phyloP scores from a whole-genome alignment of 768 basidiomycete species.

The Mycena rosella region DNA sequence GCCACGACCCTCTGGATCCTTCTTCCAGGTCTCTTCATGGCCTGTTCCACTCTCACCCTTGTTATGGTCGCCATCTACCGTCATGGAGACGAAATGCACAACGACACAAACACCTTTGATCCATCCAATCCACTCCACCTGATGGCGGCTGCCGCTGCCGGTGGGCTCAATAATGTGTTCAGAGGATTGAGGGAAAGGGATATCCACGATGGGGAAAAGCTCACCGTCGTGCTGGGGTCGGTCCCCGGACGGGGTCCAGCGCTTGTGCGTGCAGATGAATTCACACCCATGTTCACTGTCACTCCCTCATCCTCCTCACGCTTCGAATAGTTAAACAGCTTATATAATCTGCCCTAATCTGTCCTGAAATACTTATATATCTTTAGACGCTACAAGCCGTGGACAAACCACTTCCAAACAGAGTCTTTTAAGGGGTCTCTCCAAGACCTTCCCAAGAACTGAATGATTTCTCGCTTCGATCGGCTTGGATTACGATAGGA shows the following conservation, averaged over 20 bases:
- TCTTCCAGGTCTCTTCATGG: slow-evolving; percentile 12
- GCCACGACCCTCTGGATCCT: slow-evolving; percentile 8
- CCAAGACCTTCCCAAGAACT: too few relatives aligned
- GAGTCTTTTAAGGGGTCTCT: too few relatives aligned
- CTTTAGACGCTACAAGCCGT: too few relatives aligned
- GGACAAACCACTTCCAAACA: too few relatives aligned
- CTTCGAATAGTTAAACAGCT: too few relatives aligned
- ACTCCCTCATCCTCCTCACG: too few relatives aligned
- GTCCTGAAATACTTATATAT: too few relatives aligned
- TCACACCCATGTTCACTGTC: too few relatives aligned
- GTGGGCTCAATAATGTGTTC: slow-evolving; percentile 16
- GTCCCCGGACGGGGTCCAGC: slow-evolving; percentile 11
- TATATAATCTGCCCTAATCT: too few relatives aligned
- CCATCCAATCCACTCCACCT: slow-evolving; percentile 22
- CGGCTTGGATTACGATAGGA: too few relatives aligned
- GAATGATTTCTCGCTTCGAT: too few relatives aligned
- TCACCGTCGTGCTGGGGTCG: slow-evolving; percentile 5
- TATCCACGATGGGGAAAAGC: not conserved
- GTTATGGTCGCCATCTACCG: not conserved
- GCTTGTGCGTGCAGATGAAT: slow-evolving; percentile 11
- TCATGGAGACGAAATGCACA: slow-evolving; percentile 1
- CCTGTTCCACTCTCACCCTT: not conserved
- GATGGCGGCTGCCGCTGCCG: slow-evolving; percentile 16
- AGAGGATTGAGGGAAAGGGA: not conserved
- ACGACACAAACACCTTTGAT: slow-evolving; percentile 8